Conservation (phyloP, 129 eudicot genomes). For the Glebionis coronaria region DNA sequence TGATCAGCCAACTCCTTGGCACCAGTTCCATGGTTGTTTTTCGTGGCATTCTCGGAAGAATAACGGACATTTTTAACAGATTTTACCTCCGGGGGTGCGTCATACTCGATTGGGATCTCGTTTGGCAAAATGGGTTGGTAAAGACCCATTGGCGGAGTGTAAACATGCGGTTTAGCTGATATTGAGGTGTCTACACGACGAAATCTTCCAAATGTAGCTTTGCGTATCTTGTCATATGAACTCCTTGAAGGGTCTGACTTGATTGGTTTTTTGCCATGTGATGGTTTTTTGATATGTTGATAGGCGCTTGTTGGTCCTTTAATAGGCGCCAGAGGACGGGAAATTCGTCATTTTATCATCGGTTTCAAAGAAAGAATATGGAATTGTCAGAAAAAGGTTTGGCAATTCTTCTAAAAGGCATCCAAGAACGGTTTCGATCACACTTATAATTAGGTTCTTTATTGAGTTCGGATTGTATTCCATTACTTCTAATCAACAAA, state of each 20-base stretch:
- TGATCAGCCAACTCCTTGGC: conserved; percentile 23
- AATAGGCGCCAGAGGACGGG: conserved; percentile 19
- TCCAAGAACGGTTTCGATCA: conserved; percentile 22
- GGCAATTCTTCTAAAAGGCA: conserved; percentile 14
- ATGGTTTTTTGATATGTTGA: not conserved
- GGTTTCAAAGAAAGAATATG: conserved; percentile 14
- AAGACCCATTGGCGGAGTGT: conserved; percentile 21
- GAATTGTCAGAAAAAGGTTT: conserved; percentile 34
- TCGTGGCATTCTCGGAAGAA: conserved; percentile 10
- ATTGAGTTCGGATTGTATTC: conserved; percentile 31
- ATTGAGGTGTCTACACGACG: conserved; percentile 15
- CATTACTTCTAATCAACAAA: not conserved
- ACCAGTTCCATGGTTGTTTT: not conserved
- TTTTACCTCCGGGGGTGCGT: conserved; percentile 19
- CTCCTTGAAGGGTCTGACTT: conserved; percentile 15
- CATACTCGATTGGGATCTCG: conserved; percentile 34
- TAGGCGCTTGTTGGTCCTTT: conserved; percentile 4
- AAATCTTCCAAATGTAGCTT: conserved; percentile 29
- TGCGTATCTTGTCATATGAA: conserved; percentile 36
- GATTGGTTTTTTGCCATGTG: conserved; percentile 40
- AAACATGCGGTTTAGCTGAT: conserved; percentile 20
- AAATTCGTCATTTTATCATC: not conserved
- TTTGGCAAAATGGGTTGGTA: conserved; percentile 12
- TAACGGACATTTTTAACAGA: conserved; percentile 18
- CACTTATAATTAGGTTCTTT: conserved; percentile 12